Conservation (phyloP, 768 basidiomycete genomes). For the Tulasnella sp. region DNA sequence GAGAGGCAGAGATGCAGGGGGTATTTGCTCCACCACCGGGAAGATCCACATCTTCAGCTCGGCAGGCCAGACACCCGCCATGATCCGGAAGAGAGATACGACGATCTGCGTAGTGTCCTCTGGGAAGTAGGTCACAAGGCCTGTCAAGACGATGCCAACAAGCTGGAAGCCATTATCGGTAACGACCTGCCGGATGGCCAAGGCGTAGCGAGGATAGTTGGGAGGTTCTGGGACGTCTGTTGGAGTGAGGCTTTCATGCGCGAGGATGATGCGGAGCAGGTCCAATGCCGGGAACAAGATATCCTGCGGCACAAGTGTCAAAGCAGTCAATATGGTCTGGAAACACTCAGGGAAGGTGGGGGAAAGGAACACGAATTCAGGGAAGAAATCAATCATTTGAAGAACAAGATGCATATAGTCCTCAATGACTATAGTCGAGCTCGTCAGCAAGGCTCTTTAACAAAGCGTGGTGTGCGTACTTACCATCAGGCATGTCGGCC, state of each 20-base stretch:
- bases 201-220: slow-evolving; percentile 52
- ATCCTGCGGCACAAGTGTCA: slow-evolving; percentile 74
- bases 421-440: slow-evolving; percentile 64
- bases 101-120: slow-evolving; percentile 69
- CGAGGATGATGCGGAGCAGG: slow-evolving; percentile 61
- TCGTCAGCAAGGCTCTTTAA: slow-evolving; percentile 8
- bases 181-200: slow-evolving; percentile 49
- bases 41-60: slow-evolving; percentile 67
- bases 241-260: slow-evolving; percentile 57
- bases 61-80: slow-evolving; percentile 55
- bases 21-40: slow-evolving; percentile 57
- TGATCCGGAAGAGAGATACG: slow-evolving; percentile 63
- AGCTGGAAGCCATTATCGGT: slow-evolving; percentile 66
- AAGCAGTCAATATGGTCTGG: slow-evolving; percentile 60
- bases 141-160: slow-evolving; percentile 55
- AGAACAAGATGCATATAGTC: slow-evolving; percentile 81
- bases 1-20: slow-evolving; percentile 46
- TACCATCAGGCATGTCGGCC: slow-evolving; percentile 80
- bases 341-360: slow-evolving; percentile 69
- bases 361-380: slow-evolving; percentile 71
- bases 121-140: slow-evolving; percentile 79
- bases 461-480: slow-evolving; percentile 24
- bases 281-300: slow-evolving; percentile 74
- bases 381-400: slow-evolving; percentile 53
- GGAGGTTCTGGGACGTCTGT: slow-evolving; percentile 36